A percentile compares a stretch with the other conserved stretches of the same genome.
Evolutionary conservation across 169 alveolate genomes (phyloP).

Genomic region (Perkinsus marinus): DNA sequence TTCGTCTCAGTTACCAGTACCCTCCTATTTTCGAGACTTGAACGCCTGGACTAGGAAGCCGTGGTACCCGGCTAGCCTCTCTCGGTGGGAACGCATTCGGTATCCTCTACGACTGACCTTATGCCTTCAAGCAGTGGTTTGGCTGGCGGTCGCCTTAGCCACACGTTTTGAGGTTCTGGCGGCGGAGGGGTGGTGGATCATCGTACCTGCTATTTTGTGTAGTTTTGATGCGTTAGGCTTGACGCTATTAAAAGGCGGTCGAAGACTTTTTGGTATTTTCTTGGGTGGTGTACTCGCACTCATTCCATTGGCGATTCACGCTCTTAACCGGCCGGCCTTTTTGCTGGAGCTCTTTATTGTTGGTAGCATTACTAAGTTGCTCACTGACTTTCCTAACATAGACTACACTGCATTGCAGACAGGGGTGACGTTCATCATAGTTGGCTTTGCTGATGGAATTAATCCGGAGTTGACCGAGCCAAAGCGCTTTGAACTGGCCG

Average conservation of each 20-base stretch:
- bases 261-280: neutral
- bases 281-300: neutral
- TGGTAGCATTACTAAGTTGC: neutral
- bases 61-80: neutral
- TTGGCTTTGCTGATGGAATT: neutral
- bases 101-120: neutral
- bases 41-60: neutral
- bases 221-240: neutral
- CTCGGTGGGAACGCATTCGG: neutral
- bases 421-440: neutral
- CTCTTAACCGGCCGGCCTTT: neutral
- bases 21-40: neutral
- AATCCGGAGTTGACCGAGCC: neutral
- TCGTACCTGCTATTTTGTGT: neutral
- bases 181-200: neutral
- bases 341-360: neutral
- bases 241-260: neutral
- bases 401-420: neutral
- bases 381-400: neutral
- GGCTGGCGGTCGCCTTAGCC: neutral
- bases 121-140: neutral
- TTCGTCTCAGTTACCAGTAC: neutral
- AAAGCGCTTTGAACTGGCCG: neutral
- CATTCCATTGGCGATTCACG: neutral
- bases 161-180: neutral